phyloP scores from a whole-genome alignment of 352 stramenopile genomes.

The Phytophthora podocarpi region DNA sequence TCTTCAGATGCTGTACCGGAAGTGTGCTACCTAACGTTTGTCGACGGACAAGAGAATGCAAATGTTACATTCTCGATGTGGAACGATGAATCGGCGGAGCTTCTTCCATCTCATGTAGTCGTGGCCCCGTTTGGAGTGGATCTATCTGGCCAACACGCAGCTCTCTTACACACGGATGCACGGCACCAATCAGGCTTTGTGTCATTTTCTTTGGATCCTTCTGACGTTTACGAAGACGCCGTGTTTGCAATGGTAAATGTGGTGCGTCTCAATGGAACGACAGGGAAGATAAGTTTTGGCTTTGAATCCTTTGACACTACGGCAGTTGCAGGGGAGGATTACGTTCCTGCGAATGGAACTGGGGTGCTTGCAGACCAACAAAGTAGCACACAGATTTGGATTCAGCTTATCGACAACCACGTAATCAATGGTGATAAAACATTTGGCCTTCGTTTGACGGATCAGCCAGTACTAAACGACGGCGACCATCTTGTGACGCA shows the following conservation, averaged over 20 bases:
- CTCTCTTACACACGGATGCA: constrained; percentile 37
- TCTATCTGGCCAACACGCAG: constrained; percentile 24
- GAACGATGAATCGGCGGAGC: constrained; percentile 41
- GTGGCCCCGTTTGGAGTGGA: constrained; percentile 22
- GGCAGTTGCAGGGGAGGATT: constrained; percentile 34
- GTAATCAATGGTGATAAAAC: constrained; percentile 35
- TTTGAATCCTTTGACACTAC: constrained; percentile 61
- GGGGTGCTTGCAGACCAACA: constrained; percentile 43
- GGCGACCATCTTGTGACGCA: constrained; percentile 30
- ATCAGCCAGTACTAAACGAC: not conserved
- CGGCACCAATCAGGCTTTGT: constrained; percentile 37
- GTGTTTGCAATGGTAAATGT: constrained; percentile 47
- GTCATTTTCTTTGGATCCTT: constrained; percentile 34
- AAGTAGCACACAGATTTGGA: constrained; percentile 36
- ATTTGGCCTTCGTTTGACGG: constrained; percentile 49
- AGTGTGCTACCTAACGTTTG: constrained; percentile 37
- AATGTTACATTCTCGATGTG: constrained; percentile 41
- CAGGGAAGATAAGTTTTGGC: constrained; percentile 37
- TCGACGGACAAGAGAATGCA: constrained; percentile 49
- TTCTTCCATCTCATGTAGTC: constrained; percentile 18
- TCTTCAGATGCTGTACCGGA: constrained; percentile 14
- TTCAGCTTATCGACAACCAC: constrained; percentile 54
- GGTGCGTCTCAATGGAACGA: constrained; percentile 57
- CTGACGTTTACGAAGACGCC: constrained; percentile 40
- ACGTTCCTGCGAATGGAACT: constrained; percentile 35